Percentiles rank a stretch among this genome's conserved stretches.
Evolutionary conservation across 2,329 filamentous ascomycete species (phyloP).

Genomic region (Pestalotiopsis sp.): DNA sequence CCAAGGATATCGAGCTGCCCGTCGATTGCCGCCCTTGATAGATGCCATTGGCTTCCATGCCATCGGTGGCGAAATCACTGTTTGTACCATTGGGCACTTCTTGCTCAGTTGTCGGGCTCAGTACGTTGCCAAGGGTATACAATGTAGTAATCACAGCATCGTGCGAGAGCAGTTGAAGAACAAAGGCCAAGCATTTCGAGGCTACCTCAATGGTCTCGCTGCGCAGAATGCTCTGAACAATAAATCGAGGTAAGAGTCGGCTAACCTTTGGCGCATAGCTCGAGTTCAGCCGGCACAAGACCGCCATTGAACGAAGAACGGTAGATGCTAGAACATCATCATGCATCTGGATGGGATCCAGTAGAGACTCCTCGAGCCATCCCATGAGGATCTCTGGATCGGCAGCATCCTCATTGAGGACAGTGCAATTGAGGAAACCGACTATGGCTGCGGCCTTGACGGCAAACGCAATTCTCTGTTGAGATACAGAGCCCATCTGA

Average conservation of each 20-base stretch:
- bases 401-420: conserved; percentile 80
- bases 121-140: conserved; percentile 93
- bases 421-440: conserved; percentile 82
- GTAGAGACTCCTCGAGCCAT: conserved; percentile 84
- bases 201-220: conserved; percentile 74
- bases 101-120: conserved; percentile 72
- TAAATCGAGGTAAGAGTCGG: conserved; percentile 80
- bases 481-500: conserved; percentile 80
- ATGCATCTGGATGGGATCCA: conserved; percentile 80
- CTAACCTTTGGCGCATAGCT: conserved; percentile 75
- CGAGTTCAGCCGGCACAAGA: conserved; percentile 77
- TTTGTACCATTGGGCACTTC: conserved; percentile 56
- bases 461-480: conserved; percentile 83
- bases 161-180: conserved; percentile 81
- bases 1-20: conserved; percentile 80
- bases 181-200: conserved; percentile 81
- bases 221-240: conserved; percentile 80
- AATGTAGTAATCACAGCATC: conserved; percentile 94
- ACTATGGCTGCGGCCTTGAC: conserved; percentile 83
- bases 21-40: conserved; percentile 62
- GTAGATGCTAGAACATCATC: conserved; percentile 77
- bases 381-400: conserved; percentile 78
- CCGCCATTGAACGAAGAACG: conserved; percentile 79
- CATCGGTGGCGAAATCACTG: conserved; percentile 42
- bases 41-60: conserved; percentile 42